phyloP scores from a whole-genome alignment of 1,284 basidiomycete genomes.

The Cryptococcus sp. region DNA sequence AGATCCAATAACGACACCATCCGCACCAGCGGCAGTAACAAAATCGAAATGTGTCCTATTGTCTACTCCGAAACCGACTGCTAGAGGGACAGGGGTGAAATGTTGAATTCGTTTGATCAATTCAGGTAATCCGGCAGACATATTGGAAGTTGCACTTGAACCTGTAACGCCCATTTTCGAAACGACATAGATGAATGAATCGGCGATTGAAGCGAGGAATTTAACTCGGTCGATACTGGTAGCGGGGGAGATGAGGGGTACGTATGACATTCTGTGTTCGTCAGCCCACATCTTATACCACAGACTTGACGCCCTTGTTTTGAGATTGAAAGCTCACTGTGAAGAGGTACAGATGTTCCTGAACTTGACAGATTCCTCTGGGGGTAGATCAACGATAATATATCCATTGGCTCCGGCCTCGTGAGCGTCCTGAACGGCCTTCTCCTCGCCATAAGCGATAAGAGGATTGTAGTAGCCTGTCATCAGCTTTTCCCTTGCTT shows the following conservation, averaged over 20 bases:
- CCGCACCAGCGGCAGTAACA: constrained; percentile 79
- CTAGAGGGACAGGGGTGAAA: constrained; percentile 74
- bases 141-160: constrained; percentile 67
- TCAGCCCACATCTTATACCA: constrained; percentile 5
- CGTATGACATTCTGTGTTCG: constrained; percentile 74
- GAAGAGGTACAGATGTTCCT: constrained; percentile 76
- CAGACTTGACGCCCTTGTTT: background rate
- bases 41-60: constrained; percentile 86
- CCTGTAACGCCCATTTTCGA: constrained; percentile 99
- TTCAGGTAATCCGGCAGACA: constrained; percentile 73
- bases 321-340: constrained; percentile 55
- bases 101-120: constrained; percentile 69
- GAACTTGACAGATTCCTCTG: constrained; percentile 91
- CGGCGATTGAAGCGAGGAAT: constrained; percentile 87
- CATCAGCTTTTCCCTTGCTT: background rate
- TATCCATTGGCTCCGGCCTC: constrained; percentile 94
- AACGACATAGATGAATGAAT: constrained; percentile 96
- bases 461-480: constrained; percentile 95
- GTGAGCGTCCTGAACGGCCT: constrained; percentile 80
- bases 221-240: constrained; percentile 82
- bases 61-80: constrained; percentile 94
- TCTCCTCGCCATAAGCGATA: constrained; percentile 90
- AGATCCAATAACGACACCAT: constrained; percentile 92
- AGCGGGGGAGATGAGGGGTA: constrained; percentile 92
- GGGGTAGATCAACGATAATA: constrained; percentile 95